Conservation (phyloP, 2,329 filamentous ascomycete genomes). For the Shiraia sp. region DNA sequence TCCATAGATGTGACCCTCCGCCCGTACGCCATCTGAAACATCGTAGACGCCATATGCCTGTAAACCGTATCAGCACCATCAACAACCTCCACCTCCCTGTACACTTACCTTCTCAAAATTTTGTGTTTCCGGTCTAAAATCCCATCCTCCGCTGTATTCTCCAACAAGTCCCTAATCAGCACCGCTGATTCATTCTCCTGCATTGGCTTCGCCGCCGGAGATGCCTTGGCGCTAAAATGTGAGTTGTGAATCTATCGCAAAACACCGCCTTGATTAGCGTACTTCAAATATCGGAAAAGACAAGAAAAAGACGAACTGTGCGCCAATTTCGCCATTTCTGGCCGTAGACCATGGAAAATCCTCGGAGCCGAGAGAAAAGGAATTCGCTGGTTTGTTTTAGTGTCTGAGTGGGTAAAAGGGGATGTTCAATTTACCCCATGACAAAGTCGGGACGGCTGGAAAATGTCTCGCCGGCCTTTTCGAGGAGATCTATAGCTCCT, state of each 20-base stretch:
- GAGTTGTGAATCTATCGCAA: conserved; percentile 7
- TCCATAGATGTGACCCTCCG: conserved; percentile 8
- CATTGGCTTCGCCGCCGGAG: conserved; percentile 8
- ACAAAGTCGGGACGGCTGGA: conserved; percentile 8
- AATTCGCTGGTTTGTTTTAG: conserved; percentile 8
- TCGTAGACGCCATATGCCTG: conserved; percentile 9
- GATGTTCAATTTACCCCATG: conserved; percentile 8
- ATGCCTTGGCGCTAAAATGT: conserved; percentile 9
- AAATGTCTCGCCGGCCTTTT: conserved; percentile 8
- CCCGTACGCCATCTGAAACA: conserved; percentile 8
- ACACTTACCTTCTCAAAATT: conserved; percentile 7
- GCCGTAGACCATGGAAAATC: conserved; percentile 8
- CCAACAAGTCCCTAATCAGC: conserved; percentile 7
- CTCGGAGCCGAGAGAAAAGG: conserved; percentile 9
- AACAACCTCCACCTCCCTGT: conserved; percentile 4
- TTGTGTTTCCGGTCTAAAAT: conserved; percentile 9
- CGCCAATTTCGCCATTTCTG: conserved; percentile 9
- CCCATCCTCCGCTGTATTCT: conserved; percentile 6
- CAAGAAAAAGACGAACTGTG: conserved; percentile 6
- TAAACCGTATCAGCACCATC: conserved; percentile 6
- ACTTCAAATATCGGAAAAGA: conserved; percentile 4
- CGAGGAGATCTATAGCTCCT: conserved; percentile 9
- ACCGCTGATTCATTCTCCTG: conserved; percentile 6
- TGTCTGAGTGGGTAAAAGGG: conserved; percentile 5
- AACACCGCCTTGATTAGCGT: conserved; percentile 7